A percentile compares a stretch with the other conserved stretches of the same genome.
phyloP scores from a whole-genome alignment of 225 moss, liverwort and hornwort species.

The Ulota crispa region DNA sequence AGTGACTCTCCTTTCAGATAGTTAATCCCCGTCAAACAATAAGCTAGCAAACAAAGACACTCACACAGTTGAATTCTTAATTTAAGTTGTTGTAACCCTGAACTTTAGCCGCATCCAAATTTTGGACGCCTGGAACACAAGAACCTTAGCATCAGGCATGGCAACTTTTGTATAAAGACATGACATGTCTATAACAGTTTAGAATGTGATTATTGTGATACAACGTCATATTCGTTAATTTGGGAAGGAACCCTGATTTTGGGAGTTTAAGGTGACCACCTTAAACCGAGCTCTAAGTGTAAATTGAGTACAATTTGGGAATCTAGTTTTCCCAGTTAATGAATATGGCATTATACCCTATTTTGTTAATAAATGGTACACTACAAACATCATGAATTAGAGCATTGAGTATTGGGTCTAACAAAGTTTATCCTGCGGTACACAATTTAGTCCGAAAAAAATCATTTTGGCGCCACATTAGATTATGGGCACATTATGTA shows the following conservation, averaged over 20 bases:
- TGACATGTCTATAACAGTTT: not conserved
- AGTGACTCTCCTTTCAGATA: not conserved
- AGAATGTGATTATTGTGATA: no score
- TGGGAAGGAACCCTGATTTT: no score
- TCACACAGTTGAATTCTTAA: not conserved
- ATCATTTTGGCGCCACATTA: not conserved
- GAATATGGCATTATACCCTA: no score
- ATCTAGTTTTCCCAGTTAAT: no score
- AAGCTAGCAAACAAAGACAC: not conserved
- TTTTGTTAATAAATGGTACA: not conserved
- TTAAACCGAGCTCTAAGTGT: no score
- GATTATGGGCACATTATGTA: not conserved
- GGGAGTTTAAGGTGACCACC: no score
- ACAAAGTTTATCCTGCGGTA: not conserved
- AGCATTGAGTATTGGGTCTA: no score
- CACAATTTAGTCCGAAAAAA: not conserved
- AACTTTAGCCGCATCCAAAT: not conserved
- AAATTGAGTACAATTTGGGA: no score
- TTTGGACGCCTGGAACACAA: not conserved
- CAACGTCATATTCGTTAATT: no score
- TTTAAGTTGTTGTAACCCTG: not conserved
- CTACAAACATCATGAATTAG: not conserved
- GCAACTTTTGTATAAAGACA: not conserved
- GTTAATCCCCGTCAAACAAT: not conserved
- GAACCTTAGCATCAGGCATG: not conserved